Evolutionary conservation across 345 rosid species (phyloP), one percentile per base, ranked within the genome.

Genomic region (Acer negundo): DNA sequence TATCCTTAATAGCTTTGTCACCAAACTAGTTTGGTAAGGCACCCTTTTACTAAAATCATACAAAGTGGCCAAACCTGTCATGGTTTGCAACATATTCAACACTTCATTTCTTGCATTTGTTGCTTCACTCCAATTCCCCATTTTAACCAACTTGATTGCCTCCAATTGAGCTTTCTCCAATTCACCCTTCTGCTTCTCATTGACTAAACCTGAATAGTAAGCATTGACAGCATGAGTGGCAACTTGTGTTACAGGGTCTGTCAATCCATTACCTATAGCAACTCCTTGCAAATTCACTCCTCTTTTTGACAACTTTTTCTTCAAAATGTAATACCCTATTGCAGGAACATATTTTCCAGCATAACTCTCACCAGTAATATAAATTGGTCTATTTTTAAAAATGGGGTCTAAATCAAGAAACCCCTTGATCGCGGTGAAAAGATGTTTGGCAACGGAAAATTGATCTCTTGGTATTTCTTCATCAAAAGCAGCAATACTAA

Each of bases 271-370:
- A 38, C 98, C 98, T 2, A 92, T 94, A 0, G 92, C 96, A 1
- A 94, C 83, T 0, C 97, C 98, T 6, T 74, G 79, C 68, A 94
- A 76, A 69, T 92, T 89, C 49, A 92, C 81, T 62, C 73, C 81
- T 62, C 73, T 75, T 72, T 78, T 68, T 0, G 85, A 75, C 26
- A 16, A 77, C 53, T 87, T 92, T 86, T 77, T 80, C 73, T 79
- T 85, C 77, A 91, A 79, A 71, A 90, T 91, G 24, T 91, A 86
- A 75, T 90, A 91, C 63, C 96, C 96, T 26, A 92, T 86, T 10
- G 98, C 88, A 0, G 98, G 97, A 10, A 90, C 90, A 72, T 91
- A 92, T 73, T 92, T 91, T 8, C 97, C 96, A 0, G 96, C 97
- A 68, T 94, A 91, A 74, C 98, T 94, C 87, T 94, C 94, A 1